Percentiles rank a stretch among this genome's conserved stretches.
phyloP scores from a whole-genome alignment of 1,284 basidiomycete species.

The Bondarzewia mesenterica region DNA sequence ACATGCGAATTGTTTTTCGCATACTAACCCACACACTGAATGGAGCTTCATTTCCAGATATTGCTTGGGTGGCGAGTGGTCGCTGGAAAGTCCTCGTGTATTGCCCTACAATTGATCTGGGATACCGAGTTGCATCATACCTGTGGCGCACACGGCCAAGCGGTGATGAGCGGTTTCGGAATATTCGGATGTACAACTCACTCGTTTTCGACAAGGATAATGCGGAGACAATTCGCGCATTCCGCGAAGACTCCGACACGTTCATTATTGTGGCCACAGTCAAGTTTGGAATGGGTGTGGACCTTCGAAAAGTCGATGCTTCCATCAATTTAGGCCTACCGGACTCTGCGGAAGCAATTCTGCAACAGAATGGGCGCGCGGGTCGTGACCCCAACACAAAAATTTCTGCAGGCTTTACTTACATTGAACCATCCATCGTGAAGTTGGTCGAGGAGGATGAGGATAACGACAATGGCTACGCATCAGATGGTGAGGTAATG shows the following conservation, averaged over 20 bases:
- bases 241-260: too few relatives aligned
- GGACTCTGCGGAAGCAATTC: neutral
- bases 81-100: constrained; percentile 20
- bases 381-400: neutral
- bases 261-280: neutral
- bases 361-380: neutral
- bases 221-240: too few relatives aligned
- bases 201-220: too few relatives aligned
- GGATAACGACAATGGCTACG: neutral
- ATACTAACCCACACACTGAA: constrained; percentile 14
- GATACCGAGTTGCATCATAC: constrained; percentile 10
- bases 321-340: neutral
- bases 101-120: constrained; percentile 18
- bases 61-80: constrained; percentile 19
- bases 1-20: constrained; percentile 19
- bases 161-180: too few relatives aligned
- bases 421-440: too few relatives aligned
- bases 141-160: neutral
- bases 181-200: too few relatives aligned
- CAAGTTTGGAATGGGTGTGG: neutral
- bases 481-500: neutral
- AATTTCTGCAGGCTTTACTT: too few relatives aligned
- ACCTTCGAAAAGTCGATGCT: neutral
- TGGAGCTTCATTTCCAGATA: constrained; percentile 17
- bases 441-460: too few relatives aligned